Percentiles rank a stretch among this genome's conserved stretches.
Evolutionary conservation across 257 asterid genomes (phyloP).

Genomic region (Agastache rugosa): DNA sequence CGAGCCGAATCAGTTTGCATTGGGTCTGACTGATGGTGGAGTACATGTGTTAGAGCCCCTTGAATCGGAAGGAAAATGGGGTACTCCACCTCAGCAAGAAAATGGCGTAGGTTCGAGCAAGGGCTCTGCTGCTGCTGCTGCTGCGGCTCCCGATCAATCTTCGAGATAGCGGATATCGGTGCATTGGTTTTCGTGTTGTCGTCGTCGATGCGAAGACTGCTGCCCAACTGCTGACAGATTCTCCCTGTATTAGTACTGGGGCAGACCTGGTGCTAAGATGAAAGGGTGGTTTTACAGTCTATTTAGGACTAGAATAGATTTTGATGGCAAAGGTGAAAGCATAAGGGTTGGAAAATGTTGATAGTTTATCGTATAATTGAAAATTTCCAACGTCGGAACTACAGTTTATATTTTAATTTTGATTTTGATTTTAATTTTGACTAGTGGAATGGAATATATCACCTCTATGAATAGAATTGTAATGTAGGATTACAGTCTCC

Average conservation of each 20-base stretch:
- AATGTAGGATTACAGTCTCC: neutral
- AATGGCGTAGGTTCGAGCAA: constrained; percentile 45
- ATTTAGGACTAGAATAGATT: neutral
- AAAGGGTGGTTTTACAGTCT: constrained; percentile 31
- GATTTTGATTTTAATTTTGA: neutral
- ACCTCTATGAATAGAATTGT: neutral
- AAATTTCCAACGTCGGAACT: constrained; percentile 17
- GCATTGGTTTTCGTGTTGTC: no score
- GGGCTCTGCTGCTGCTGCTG: constrained; percentile 30
- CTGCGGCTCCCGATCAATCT: constrained; percentile 44
- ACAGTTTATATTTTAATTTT: neutral
- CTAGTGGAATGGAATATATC: neutral
- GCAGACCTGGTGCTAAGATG: constrained; percentile 26
- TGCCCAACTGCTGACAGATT: neutral
- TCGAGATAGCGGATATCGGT: constrained; percentile 30
- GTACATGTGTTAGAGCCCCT: constrained; percentile 71
- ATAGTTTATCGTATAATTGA: constrained; percentile 14
- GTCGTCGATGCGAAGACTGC: no score
- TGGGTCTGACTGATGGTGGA: constrained; percentile 72
- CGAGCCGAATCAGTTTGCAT: constrained; percentile 63
- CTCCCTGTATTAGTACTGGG: constrained; percentile 36
- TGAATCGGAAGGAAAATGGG: constrained; percentile 64
- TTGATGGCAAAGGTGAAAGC: neutral
- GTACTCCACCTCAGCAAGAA: constrained; percentile 51
- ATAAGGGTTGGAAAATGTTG: constrained; percentile 6